Base-by-base conservation (phyloP, 2,329 filamentous ascomycete species). In the Alternaria dauci region DNA sequence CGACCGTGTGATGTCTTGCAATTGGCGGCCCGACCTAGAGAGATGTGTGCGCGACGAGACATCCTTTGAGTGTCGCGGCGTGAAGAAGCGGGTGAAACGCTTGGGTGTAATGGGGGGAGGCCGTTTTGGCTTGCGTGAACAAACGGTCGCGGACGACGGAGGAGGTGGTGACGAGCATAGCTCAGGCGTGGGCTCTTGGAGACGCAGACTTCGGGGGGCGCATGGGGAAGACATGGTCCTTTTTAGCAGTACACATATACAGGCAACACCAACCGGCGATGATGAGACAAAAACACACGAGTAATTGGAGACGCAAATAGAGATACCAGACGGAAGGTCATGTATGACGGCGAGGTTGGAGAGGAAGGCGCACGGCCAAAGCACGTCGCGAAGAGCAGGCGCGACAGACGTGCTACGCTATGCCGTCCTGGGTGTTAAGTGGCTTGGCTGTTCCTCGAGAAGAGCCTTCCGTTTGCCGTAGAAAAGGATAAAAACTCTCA, bases 31-130 rank as follows among this genome's bases (percentile, higher is more conserved):
- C 28, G 82, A 81, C 61, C 76, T 79, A 58, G 78, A 71, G 9
- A 72, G 61, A 2, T 67, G 67, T 38, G 68, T 61, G 51, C 66
- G 61, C 14, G 72, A 74, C 5, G 73, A 73, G 14, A 67, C 71
- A 66, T 74, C 66, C n/a, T 71, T 65, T 4, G 78, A 76, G 25
- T 71, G 71, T 47, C 81, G 75, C 11, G 82, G 83, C 12, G 81
- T 83, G 72, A 85, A 85, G 74, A 85, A 85, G 62, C 81, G 80
- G 48, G 73, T 83, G 73, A 85, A 84, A 58, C 83, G 79, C 67
- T 82, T 83, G 7, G 83, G 83, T 1, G 83, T 85, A 64, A 85
- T 82, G 28, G 82, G 82, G 6, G 83, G 82, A 32, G 81, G 80
- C 60, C 79, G 81, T 64, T 76, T 82, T 38, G 76, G 77, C 67